phyloP scores from a whole-genome alignment of 805 yeast genomes.

The Cyberlindnera saturnus region DNA sequence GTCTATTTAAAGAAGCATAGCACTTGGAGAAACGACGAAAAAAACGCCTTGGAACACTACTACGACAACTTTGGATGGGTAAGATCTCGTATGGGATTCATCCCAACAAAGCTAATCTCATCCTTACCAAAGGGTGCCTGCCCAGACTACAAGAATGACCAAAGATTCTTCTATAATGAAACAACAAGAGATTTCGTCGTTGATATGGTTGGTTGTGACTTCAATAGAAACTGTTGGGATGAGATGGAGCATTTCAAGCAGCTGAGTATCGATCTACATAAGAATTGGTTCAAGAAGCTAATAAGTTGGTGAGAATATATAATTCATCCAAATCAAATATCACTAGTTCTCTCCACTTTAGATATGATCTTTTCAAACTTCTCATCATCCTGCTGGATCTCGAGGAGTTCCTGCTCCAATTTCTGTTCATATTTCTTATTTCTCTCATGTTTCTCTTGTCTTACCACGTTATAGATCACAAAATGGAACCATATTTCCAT shows the following conservation, averaged over 20 bases:
- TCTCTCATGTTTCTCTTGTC: slow-evolving; percentile 47
- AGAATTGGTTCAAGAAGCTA: slow-evolving; percentile 25
- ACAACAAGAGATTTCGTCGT: slow-evolving; percentile 32
- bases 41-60: slow-evolving; percentile 32
- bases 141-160: slow-evolving; percentile 24
- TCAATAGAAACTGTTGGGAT: slow-evolving; percentile 34
- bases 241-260: slow-evolving; percentile 31
- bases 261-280: slow-evolving; percentile 27
- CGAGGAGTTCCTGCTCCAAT: slow-evolving; percentile 14
- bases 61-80: slow-evolving; percentile 33
- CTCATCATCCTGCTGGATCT: slow-evolving; percentile 13
- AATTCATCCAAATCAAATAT: slow-evolving; percentile 2
- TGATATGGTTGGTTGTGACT: slow-evolving; percentile 35
- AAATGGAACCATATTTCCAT: slow-evolving; percentile 68
- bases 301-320: slow-evolving; percentile 7
- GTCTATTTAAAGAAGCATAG: slow-evolving; percentile 36
- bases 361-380: slow-evolving; percentile 12
- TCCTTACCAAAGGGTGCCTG: slow-evolving; percentile 34
- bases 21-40: slow-evolving; percentile 31
- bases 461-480: slow-evolving; percentile 51
- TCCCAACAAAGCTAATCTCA: slow-evolving; percentile 33
- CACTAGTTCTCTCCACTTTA: slow-evolving; percentile 11
- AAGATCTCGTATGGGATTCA: slow-evolving; percentile 33
- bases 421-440: slow-evolving; percentile 38
- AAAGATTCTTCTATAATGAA: slow-evolving; percentile 30